Conservation (phyloP, 768 basidiomycete species). For the Tulasnella sp. region DNA sequence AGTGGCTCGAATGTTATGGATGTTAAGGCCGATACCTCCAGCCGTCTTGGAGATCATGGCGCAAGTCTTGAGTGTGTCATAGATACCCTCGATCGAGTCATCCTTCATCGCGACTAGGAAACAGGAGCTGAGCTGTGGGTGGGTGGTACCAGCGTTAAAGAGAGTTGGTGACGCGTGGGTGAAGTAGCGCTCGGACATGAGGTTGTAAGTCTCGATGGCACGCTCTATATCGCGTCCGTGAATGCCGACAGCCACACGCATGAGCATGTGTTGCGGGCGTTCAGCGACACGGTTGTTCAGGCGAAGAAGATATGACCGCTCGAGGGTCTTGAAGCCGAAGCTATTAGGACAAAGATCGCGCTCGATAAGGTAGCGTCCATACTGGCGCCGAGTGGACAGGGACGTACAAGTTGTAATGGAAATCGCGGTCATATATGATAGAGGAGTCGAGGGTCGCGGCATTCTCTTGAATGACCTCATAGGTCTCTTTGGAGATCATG, state of each 20-base stretch:
- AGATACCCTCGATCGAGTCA: conserved; percentile 98
- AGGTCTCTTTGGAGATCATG: conserved; percentile 86
- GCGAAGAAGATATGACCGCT: conserved; percentile 91
- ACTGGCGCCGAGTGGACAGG: neutral
- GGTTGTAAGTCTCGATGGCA: conserved; percentile 82
- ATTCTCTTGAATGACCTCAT: conserved; percentile 69
- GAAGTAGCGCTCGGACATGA: conserved; percentile 98
- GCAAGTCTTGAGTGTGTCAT: conserved; percentile 95
- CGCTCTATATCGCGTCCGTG: conserved; percentile 84
- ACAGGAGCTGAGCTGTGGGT: conserved; percentile 88
- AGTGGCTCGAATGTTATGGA: conserved; percentile 93
- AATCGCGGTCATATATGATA: conserved; percentile 97
- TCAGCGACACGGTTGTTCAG: conserved; percentile 92
- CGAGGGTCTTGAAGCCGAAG: conserved; percentile 99
- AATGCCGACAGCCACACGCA: conserved; percentile 98
- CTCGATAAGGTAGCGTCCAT: too few relatives aligned
- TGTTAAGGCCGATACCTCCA: conserved; percentile 91
- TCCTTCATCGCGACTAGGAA: conserved; percentile 99
- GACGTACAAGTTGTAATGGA: conserved; percentile 85
- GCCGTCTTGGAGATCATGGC: conserved; percentile 99
- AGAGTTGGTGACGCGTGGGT: conserved; percentile 96
- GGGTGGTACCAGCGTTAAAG: conserved; percentile 95
- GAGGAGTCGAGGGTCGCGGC: conserved; percentile 79
- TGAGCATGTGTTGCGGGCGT: conserved; percentile 97
- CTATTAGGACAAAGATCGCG: conserved; percentile 31